Evolutionary conservation across 1,139 yeast species (phyloP), one percentile per base, ranked within the genome.

Genomic region (Yarrowia galli): DNA sequence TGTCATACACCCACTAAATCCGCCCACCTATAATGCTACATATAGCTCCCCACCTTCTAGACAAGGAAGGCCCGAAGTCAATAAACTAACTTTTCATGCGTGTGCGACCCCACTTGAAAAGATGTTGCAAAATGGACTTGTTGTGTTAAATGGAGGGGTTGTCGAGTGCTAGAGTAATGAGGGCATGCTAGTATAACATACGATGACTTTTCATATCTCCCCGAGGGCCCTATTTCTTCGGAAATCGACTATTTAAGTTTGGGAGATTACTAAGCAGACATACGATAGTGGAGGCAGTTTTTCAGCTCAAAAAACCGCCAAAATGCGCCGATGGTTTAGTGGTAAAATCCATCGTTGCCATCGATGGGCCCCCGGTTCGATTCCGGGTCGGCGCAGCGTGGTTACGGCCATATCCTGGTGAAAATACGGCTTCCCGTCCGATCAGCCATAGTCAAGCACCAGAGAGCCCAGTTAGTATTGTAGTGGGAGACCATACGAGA

Each of bases 401-500:
- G 54, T 49, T 49, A 49, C 54, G 54, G 54, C 54, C 54, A 49
- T 49, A 49, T 49, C 54, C 54, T 49, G 54, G 54, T 49, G 56
- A 51, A 51, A 51, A 51, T 51, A 35, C 56, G 42, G 42, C 56
- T 51, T 42, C 46, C 46, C 45, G 61, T 38, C 48, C 61, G 46
- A 54, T 54, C 45, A 54, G 56, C 56, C 56, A 51, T 51, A 51
- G 56, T 51, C 56, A 51, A 51, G 40, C 28, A 51, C 56, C 56
- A 51, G 56, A 51, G 56, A 51, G 56, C 56, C 56, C 8, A 51
- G 56, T 51, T 51, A 51, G 56, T 51, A 35, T 51, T 51, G 56
- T 51, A 51, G 56, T 51, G 56, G 56, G 56, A 51, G 56, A 51
- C 56, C 56, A 51, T 51, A 51, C 56, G 56, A 35, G 56, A 51